Percentiles rank a stretch among this genome's conserved stretches.
These are phyloP conservation scores for Mortierella hygrophila DNA, from an alignment of 192 early-diverging fungal species.

Conservation along the genomic window DNA sequence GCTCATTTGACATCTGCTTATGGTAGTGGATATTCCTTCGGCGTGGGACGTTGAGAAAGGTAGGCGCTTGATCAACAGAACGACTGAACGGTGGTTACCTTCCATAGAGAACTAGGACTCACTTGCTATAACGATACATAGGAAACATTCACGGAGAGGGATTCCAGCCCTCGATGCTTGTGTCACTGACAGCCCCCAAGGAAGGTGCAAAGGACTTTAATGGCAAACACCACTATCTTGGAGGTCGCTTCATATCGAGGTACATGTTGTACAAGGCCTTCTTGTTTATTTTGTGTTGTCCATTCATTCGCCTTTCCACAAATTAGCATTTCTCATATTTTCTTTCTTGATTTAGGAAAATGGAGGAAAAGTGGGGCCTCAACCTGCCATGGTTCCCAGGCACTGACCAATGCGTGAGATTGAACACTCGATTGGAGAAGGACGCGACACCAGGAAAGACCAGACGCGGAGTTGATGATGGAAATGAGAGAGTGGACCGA, in stretches of 20 bases:
- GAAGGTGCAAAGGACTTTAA: constrained; percentile 74
- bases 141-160: constrained; percentile 62
- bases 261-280: constrained; percentile 27
- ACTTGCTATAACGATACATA: constrained; percentile 9
- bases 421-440: constrained; percentile 19
- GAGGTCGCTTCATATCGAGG: constrained; percentile 91
- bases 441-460: background rate
- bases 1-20: background rate
- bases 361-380: constrained; percentile 76
- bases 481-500: constrained; percentile 5
- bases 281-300: background rate
- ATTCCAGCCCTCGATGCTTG: constrained; percentile 84
- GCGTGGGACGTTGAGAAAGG: constrained; percentile 96
- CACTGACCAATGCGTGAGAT: constrained; percentile 75
- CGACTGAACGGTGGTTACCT: background rate
- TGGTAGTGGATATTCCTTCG: constrained; percentile 92
- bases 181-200: constrained; percentile 96
- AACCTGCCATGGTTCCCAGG: constrained; percentile 79
- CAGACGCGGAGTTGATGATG: background rate
- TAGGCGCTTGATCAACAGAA: constrained; percentile 8
- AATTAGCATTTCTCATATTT: background rate
- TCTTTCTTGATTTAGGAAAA: constrained; percentile 37
- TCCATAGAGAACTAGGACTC: background rate
- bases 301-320: background rate
- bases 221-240: constrained; percentile 85